Evolutionary conservation across 2,329 filamentous ascomycete genomes (phyloP).

Genomic region (Xylariales sp.): DNA sequence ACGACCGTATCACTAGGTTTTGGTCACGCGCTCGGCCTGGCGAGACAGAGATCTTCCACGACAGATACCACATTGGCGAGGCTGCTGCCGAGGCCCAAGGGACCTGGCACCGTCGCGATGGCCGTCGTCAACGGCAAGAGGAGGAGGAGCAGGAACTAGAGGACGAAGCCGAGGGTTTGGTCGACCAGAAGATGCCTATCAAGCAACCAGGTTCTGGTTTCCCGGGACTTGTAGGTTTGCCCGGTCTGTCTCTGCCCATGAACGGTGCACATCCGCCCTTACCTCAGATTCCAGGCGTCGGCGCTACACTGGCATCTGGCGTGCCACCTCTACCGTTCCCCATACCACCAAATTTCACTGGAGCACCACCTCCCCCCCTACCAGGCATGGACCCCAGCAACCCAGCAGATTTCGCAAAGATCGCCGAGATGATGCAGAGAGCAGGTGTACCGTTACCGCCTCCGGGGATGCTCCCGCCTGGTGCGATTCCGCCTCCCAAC

Average conservation of each 20-base stretch:
- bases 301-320: slow-evolving; percentile 19
- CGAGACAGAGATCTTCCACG: slow-evolving; percentile 78
- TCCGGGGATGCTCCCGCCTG: slow-evolving; percentile 43
- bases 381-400: slow-evolving; percentile 54
- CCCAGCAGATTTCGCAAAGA: slow-evolving; percentile 55
- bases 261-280: slow-evolving; percentile 30
- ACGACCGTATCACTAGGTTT: slow-evolving; percentile 94
- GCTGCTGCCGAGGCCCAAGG: slow-evolving; percentile 88
- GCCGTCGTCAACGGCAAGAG: slow-evolving; percentile 74
- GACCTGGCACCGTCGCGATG: slow-evolving; percentile 82
- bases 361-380: slow-evolving; percentile 40
- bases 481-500: slow-evolving; percentile 41
- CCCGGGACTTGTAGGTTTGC: slow-evolving; percentile 55
- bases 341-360: slow-evolving; percentile 36
- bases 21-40: slow-evolving; percentile 90
- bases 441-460: slow-evolving; percentile 58
- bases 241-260: slow-evolving; percentile 37
- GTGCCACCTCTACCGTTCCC: slow-evolving; percentile 51
- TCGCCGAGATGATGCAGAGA: slow-evolving; percentile 62
- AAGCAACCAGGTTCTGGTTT: slow-evolving; percentile 47
- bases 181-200: slow-evolving; percentile 80
- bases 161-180: slow-evolving; percentile 86
- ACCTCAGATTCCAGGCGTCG: slow-evolving; percentile 27
- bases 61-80: slow-evolving; percentile 93
- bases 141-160: slow-evolving; percentile 92